Evolutionary conservation across 257 asterid species (phyloP).

Genomic region (Scutellaria barbata): DNA sequence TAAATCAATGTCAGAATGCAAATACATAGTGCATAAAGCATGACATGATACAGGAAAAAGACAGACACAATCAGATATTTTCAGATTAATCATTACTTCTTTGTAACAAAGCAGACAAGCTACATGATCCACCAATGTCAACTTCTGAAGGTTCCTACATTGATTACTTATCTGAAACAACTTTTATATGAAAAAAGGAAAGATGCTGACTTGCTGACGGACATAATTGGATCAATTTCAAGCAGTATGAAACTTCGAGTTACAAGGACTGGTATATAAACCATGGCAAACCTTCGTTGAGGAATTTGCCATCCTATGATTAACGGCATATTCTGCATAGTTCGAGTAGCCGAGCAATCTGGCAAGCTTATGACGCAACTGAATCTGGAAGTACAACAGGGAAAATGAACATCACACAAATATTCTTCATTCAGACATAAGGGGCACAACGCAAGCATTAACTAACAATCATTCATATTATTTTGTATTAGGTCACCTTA

Average conservation of each 20-base stretch:
- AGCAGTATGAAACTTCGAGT: constrained; percentile 18
- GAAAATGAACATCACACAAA: constrained; percentile 22
- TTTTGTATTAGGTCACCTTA: no score
- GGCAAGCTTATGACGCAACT: constrained; percentile 81
- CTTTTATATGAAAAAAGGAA: no score
- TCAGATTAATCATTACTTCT: constrained; percentile 18
- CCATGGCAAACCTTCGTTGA: constrained; percentile 70
- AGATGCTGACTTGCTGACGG: no score
- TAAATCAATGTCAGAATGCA: constrained; percentile 9
- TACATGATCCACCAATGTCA: neutral
- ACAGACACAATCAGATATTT: constrained; percentile 12
- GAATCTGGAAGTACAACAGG: constrained; percentile 62
- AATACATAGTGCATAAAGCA: constrained; percentile 17
- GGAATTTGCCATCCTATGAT: constrained; percentile 79
- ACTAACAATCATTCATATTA: no score
- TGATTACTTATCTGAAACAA: constrained; percentile 21
- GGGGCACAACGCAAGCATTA: constrained; percentile 9
- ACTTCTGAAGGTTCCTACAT: neutral
- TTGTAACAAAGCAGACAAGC: neutral
- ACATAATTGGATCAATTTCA: no score
- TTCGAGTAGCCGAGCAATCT: constrained; percentile 87
- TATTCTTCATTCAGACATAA: constrained; percentile 3
- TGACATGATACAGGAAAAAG: constrained; percentile 13
- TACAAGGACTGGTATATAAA: constrained; percentile 25
- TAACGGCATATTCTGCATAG: constrained; percentile 79